phyloP scores from a whole-genome alignment of 2,329 filamentous ascomycete genomes.

The Aulographum hederae region DNA sequence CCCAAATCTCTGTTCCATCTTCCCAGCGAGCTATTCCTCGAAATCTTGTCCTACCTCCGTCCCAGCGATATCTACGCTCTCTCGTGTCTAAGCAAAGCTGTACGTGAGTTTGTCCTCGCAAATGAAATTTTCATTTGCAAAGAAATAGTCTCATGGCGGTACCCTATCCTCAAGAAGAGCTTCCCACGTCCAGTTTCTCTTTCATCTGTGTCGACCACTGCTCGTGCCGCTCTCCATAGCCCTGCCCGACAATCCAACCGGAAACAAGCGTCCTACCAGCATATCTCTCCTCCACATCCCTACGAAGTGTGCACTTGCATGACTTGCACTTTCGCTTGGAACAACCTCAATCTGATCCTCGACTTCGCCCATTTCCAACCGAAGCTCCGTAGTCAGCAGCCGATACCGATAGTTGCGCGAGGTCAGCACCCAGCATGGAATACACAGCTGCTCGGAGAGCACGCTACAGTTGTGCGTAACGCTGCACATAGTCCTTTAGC shows the following conservation, averaged over 20 bases:
- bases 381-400: constrained; percentile 30
- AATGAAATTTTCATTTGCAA: constrained; percentile 26
- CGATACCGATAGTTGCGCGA: constrained; percentile 32
- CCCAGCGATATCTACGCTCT: constrained; percentile 34
- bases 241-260: constrained; percentile 24
- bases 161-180: constrained; percentile 31
- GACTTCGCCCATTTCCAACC: constrained; percentile 40
- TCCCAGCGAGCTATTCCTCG: constrained; percentile 33
- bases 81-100: constrained; percentile 22
- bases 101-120: constrained; percentile 24
- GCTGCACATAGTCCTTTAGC: constrained; percentile 30
- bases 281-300: constrained; percentile 29
- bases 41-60: constrained; percentile 26
- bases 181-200: constrained; percentile 32
- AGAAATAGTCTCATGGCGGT: constrained; percentile 27
- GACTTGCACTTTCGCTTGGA: constrained; percentile 38
- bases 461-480: constrained; percentile 26
- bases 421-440: constrained; percentile 34
- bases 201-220: constrained; percentile 16
- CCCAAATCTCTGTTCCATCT: constrained; percentile 24
- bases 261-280: constrained; percentile 31
- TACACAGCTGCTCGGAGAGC: constrained; percentile 20
- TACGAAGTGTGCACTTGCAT: constrained; percentile 36
- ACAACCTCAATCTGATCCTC: constrained; percentile 32
- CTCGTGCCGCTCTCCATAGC: constrained; percentile 20